Evolutionary conservation across 176 grass and related monocot genomes (phyloP).

Genomic region (Neostapfia colusana): DNA sequence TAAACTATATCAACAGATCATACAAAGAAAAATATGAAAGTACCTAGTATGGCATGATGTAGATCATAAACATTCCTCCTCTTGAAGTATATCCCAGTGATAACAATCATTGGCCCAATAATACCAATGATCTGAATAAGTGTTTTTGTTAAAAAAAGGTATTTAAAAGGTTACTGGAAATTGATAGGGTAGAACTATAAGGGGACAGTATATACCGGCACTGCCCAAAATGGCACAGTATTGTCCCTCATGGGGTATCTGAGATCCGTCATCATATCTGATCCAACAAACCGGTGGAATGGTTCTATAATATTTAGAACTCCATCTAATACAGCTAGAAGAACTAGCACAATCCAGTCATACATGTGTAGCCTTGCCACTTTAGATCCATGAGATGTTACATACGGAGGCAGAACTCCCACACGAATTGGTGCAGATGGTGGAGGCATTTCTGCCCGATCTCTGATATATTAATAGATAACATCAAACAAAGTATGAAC

Average conservation of each 20-base stretch:
- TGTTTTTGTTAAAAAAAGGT: constrained; percentile 14
- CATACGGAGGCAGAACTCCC: constrained; percentile 27
- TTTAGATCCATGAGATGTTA: constrained; percentile 62
- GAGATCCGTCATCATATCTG: constrained; percentile 71
- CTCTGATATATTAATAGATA: background rate
- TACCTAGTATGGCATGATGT: constrained; percentile 73
- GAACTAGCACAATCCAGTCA: constrained; percentile 72
- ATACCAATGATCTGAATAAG: constrained; percentile 56
- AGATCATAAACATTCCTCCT: constrained; percentile 81
- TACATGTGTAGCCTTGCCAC: constrained; percentile 58
- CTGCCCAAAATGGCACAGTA: constrained; percentile 77
- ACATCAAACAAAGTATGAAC: constrained; percentile 11
- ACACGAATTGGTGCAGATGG: constrained; percentile 29
- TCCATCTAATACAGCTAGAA: constrained; percentile 51
- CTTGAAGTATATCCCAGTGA: constrained; percentile 60
- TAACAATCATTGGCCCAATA: constrained; percentile 57
- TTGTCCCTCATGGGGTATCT: constrained; percentile 74
- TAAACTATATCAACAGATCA: background rate
- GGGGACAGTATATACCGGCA: constrained; percentile 53
- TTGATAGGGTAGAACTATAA: constrained; percentile 11
- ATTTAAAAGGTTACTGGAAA: constrained; percentile 17
- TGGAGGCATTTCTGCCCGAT: constrained; percentile 30
- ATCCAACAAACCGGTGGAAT: constrained; percentile 74
- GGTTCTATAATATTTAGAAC: constrained; percentile 78
- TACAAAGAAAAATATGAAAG: background rate